Evolutionary conservation across 805 yeast species (phyloP).

Genomic region (Pichia rugopelliculosa): DNA sequence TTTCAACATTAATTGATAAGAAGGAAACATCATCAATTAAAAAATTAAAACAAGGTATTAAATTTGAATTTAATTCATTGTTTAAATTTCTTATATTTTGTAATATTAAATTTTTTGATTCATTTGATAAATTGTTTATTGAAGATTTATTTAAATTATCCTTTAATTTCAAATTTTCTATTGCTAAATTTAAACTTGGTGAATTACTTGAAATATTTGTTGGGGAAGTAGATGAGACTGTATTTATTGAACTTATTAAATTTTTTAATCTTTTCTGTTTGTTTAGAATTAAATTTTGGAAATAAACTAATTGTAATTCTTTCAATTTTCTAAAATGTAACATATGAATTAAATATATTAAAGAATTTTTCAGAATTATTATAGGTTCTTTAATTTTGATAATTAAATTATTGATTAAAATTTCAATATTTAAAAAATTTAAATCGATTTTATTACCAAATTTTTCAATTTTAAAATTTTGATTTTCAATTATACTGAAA

Average conservation of each 20-base stretch:
- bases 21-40: constrained; percentile 36
- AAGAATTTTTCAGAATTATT: constrained; percentile 39
- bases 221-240: neutral
- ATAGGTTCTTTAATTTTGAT: constrained; percentile 43
- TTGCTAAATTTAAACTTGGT: constrained; percentile 29
- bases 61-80: constrained; percentile 30
- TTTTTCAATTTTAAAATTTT: constrained; percentile 33
- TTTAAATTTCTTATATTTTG: constrained; percentile 17
- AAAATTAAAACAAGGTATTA: constrained; percentile 40
- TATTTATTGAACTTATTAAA: constrained; percentile 13
- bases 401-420: constrained; percentile 34
- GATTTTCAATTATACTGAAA: constrained; percentile 40
- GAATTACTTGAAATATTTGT: constrained; percentile 13
- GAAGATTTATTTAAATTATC: constrained; percentile 4
- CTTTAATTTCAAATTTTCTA: constrained; percentile 18
- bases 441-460: constrained; percentile 49
- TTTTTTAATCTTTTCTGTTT: constrained; percentile 31
- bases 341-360: constrained; percentile 36
- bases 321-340: constrained; percentile 45
- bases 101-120: constrained; percentile 4
- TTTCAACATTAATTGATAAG: constrained; percentile 37
- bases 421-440: constrained; percentile 42
- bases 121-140: constrained; percentile 8
- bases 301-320: constrained; percentile 41
- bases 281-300: constrained; percentile 29